Conservation (phyloP, 805 yeast species). For the Yarrowia keelungensis region DNA sequence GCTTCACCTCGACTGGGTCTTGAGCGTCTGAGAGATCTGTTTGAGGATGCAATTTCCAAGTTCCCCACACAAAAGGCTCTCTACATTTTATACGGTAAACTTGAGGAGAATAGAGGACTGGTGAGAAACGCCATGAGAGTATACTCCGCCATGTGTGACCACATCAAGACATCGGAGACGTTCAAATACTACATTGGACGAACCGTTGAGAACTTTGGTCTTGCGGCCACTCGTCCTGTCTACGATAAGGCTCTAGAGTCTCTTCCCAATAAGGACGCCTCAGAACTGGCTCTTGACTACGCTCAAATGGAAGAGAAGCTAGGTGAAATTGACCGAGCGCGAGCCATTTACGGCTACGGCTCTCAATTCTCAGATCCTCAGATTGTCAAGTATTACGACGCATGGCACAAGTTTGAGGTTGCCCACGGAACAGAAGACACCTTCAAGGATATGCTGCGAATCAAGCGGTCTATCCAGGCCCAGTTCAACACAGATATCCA, state of each 20-base stretch:
- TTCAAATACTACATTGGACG: constrained; percentile 56
- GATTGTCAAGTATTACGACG: constrained; percentile 58
- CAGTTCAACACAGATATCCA: constrained; percentile 42
- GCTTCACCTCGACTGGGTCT: constrained; percentile 51
- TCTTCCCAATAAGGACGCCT: constrained; percentile 55
- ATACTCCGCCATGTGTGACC: constrained; percentile 54
- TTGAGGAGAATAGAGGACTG: constrained; percentile 65
- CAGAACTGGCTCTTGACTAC: constrained; percentile 55
- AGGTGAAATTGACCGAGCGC: constrained; percentile 64
- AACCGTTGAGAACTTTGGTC: constrained; percentile 53
- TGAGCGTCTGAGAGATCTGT: constrained; percentile 73
- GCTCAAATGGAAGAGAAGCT: constrained; percentile 58
- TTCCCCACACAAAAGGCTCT: constrained; percentile 61
- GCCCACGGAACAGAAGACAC: constrained; percentile 72
- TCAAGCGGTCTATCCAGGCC: constrained; percentile 57
- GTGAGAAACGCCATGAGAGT: constrained; percentile 58
- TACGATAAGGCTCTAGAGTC: constrained; percentile 61
- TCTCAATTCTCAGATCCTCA: constrained; percentile 54
- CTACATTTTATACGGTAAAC: constrained; percentile 62
- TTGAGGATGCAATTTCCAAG: constrained; percentile 67
- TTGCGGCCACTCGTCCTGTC: constrained; percentile 55
- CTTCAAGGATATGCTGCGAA: constrained; percentile 74
- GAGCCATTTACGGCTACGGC: constrained; percentile 67
- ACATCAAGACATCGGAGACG: constrained; percentile 50
- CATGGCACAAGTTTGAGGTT: constrained; percentile 79